phyloP scores from a whole-genome alignment of 78 protist species.

The Emiliania huxleyi region DNA sequence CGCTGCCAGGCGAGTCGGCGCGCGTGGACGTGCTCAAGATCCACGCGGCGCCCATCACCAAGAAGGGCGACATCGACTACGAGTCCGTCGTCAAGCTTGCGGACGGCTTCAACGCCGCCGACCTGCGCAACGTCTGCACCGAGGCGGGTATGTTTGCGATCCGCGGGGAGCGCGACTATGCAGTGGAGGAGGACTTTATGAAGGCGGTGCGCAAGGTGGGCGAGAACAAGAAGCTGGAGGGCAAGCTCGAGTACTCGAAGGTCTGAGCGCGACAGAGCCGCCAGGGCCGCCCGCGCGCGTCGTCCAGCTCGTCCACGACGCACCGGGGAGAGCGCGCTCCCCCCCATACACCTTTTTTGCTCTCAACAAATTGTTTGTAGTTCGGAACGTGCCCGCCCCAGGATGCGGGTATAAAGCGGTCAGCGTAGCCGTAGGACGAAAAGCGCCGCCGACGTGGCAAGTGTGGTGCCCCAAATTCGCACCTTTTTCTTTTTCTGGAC shows the following conservation, averaged over 20 bases:
- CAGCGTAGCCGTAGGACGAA: no score
- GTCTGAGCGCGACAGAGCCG: no score
- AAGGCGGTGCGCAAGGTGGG: conserved; percentile 95
- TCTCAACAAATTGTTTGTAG: no score
- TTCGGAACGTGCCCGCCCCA: no score
- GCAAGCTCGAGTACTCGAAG: conserved; percentile 76
- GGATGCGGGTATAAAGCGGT: no score
- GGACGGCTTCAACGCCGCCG: conserved; percentile 99
- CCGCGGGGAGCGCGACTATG: conserved; percentile 91
- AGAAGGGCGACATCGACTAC: conserved; percentile 90
- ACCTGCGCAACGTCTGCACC: conserved; percentile 86
- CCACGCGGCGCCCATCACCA: conserved; percentile 89
- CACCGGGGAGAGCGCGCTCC: no score
- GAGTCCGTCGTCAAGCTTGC: conserved; percentile 94
- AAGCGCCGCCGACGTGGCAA: no score
- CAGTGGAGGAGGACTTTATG: conserved; percentile 94
- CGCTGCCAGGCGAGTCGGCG: conserved; percentile 87
- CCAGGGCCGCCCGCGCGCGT: no score
- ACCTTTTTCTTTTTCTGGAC: no score
- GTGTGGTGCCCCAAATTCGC: no score
- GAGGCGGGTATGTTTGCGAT: conserved; percentile 93
- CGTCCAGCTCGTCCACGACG: no score
- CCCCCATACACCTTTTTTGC: no score
- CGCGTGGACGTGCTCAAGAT: conserved; percentile 91
- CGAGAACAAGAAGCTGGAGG: conserved; percentile 96